Conservation (phyloP, 768 basidiomycete genomes). For the Rubroboletus satanas region DNA sequence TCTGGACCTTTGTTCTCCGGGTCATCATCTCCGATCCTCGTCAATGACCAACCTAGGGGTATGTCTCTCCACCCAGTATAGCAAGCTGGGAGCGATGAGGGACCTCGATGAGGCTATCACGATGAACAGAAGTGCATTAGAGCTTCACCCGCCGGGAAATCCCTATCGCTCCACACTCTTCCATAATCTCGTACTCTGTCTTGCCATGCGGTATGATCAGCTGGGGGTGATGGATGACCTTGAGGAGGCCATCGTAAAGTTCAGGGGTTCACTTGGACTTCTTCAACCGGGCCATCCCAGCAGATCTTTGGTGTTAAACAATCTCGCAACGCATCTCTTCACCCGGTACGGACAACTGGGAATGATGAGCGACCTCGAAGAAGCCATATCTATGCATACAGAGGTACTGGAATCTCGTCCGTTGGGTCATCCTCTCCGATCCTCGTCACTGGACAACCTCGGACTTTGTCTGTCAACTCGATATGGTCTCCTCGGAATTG, state of each 20-base stretch:
- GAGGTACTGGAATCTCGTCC: background rate
- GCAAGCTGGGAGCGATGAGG: background rate
- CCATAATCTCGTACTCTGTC: constrained; percentile 1
- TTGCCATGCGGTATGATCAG: background rate
- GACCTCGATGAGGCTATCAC: background rate
- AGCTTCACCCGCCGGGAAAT: background rate
- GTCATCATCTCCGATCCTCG: background rate
- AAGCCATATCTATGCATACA: background rate
- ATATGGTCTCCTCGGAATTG: background rate
- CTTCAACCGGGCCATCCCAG: background rate
- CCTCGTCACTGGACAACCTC: constrained; percentile 10
- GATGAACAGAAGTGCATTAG: background rate
- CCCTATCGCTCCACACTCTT: background rate
- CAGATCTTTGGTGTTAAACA: background rate
- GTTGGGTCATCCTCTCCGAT: constrained; percentile 4
- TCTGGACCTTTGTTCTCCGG: background rate
- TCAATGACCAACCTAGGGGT: background rate
- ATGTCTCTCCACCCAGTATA: background rate
- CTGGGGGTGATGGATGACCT: background rate
- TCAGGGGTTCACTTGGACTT: background rate
- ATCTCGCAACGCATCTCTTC: background rate
- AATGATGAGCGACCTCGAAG: background rate
- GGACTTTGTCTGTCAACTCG: constrained; percentile 9
- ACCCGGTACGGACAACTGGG: background rate
- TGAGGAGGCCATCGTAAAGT: background rate